phyloP scores from a whole-genome alignment of 2,329 filamentous ascomycete species.

The Dactylellina cionopaga region DNA sequence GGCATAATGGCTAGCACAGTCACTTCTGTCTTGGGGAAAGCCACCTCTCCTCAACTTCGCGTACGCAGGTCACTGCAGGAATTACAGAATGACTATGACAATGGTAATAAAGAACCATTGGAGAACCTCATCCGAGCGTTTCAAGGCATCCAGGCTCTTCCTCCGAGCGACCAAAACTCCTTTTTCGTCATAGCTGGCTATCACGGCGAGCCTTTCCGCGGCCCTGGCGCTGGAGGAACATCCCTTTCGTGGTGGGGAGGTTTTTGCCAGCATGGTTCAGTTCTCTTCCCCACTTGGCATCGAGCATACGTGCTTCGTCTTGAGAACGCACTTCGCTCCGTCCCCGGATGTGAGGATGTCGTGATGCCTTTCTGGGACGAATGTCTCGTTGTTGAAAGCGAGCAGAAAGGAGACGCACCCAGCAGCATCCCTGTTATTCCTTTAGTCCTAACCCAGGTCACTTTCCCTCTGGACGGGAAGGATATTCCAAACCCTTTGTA shows the following conservation, averaged over 20 bases:
- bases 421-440: conserved; percentile 1
- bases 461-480: conserved; percentile 10
- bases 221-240: conserved; percentile 43
- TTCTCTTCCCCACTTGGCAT: conserved; percentile 59
- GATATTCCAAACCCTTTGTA: conserved; percentile 55
- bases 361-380: conserved; percentile 57
- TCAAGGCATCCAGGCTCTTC: conserved; percentile 35
- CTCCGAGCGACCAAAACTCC: conserved; percentile 52
- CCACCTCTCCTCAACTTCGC: neutral
- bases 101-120: conserved; percentile 9
- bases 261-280: conserved; percentile 58
- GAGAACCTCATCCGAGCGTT: conserved; percentile 26
- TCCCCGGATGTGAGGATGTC: conserved; percentile 41
- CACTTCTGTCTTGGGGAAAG: neutral
- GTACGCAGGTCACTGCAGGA: conserved; percentile 1
- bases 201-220: conserved; percentile 58
- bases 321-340: conserved; percentile 53
- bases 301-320: conserved; percentile 57
- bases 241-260: conserved; percentile 57
- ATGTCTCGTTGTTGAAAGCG: conserved; percentile 8
- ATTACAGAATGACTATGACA: conserved; percentile 3
- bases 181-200: conserved; percentile 58
- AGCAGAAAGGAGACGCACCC: neutral
- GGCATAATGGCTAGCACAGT: neutral
- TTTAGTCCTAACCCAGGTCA: conserved; percentile 25